These are phyloP conservation scores for Penicillium sp. DNA, from an alignment of 2,329 filamentous ascomycete genomes.

Conservation along the genomic window DNA sequence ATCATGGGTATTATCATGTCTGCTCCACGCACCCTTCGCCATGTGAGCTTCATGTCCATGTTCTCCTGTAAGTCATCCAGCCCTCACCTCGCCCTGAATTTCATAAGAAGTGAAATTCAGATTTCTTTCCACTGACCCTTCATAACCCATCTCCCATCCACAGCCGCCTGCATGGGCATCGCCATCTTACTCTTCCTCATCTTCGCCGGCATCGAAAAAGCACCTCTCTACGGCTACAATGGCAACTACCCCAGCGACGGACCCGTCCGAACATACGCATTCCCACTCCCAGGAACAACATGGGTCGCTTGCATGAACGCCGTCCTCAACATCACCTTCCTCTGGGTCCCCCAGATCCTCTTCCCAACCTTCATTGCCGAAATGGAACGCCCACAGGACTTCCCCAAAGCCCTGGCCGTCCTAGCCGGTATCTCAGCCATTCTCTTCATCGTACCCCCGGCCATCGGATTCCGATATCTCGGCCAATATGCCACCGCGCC, in stretches of 20 bases:
- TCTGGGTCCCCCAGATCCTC: conserved; percentile 49
- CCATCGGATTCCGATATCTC: conserved; percentile 46
- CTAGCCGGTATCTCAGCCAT: conserved; percentile 41
- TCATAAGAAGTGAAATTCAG: background rate
- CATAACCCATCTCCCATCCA: background rate
- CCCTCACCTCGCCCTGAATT: no score
- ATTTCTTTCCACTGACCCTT: no score
- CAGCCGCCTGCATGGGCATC: conserved; percentile 44
- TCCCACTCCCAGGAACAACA: conserved; percentile 42
- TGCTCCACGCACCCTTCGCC: conserved; percentile 41
- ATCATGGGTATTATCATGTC: conserved; percentile 46
- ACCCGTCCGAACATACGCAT: conserved; percentile 43
- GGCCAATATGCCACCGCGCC: conserved; percentile 48
- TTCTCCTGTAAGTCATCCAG: conserved; percentile 30
- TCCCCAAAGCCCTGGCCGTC: conserved; percentile 47
- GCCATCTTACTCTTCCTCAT: conserved; percentile 47
- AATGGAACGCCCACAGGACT: conserved; percentile 47
- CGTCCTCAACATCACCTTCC: conserved; percentile 47
- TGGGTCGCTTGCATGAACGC: conserved; percentile 47
- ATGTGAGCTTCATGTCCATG: conserved; percentile 49
- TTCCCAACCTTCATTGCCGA: conserved; percentile 50
- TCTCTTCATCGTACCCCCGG: conserved; percentile 46
- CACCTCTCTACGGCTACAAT: conserved; percentile 43
- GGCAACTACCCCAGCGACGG: conserved; percentile 43
- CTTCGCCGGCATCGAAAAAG: conserved; percentile 44